Conservation (phyloP, 257 asterid species). For the Jacaranda copaia region DNA sequence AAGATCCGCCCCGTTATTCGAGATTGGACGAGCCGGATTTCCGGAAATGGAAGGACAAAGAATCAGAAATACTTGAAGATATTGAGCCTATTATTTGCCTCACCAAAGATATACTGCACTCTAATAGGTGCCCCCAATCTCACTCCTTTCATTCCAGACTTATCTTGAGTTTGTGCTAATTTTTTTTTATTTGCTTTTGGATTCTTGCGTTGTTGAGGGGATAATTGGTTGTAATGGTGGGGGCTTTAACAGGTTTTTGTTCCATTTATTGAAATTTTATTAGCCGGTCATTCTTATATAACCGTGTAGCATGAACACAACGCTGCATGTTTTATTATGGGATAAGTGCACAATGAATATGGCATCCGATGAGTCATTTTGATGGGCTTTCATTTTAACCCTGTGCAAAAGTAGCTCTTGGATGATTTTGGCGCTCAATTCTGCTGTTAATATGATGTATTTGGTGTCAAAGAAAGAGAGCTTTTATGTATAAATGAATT, state of each 20-base stretch:
- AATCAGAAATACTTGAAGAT: slow-evolving; percentile 70
- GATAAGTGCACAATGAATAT: background rate
- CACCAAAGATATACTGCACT: slow-evolving; percentile 81
- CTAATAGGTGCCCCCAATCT: slow-evolving; percentile 53
- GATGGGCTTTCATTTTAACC: too few species aligned
- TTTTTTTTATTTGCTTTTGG: background rate
- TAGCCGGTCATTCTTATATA: background rate
- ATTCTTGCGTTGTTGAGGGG: background rate
- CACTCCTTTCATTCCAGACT: slow-evolving; percentile 6
- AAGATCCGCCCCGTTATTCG: slow-evolving; percentile 47
- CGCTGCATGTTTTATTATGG: background rate
- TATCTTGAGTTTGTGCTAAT: slow-evolving; percentile 11
- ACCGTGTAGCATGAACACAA: background rate
- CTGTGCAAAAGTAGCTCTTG: background rate
- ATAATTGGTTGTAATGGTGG: slow-evolving; percentile 1
- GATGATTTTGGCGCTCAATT: background rate
- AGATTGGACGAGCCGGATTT: slow-evolving; percentile 58
- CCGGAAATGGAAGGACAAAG: slow-evolving; percentile 73
- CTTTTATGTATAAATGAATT: background rate
- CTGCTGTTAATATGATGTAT: background rate
- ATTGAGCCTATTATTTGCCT: slow-evolving; percentile 65
- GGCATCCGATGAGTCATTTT: background rate
- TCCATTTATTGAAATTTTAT: background rate
- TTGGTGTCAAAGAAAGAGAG: background rate
- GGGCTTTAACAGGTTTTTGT: slow-evolving; percentile 13